These are phyloP conservation scores for Fraxinus baroniana DNA, from an alignment of 305 asterid species.

Conservation along the genomic window DNA sequence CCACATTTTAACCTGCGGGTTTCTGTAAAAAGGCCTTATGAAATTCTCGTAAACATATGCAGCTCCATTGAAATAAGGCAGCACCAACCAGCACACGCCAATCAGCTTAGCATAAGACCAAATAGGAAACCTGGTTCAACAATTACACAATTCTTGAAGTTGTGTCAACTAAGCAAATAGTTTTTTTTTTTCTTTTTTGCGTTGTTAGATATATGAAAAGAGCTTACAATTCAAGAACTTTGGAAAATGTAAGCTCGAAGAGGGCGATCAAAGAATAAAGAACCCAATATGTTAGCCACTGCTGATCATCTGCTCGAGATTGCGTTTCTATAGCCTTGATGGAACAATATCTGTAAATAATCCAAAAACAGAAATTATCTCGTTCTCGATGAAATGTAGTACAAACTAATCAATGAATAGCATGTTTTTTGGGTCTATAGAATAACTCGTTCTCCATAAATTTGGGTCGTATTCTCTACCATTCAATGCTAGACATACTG, in stretches of 20 bases:
- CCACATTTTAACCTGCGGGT: conserved; percentile 70
- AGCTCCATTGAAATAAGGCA: conserved; percentile 82
- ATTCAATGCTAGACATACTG: background rate
- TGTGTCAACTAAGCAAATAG: background rate
- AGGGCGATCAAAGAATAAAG: conserved; percentile 73
- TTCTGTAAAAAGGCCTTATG: conserved; percentile 68
- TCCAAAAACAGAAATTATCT: background rate
- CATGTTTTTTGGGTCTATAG: background rate
- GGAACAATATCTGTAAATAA: conserved; percentile 58
- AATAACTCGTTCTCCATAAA: background rate
- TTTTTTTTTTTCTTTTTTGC: background rate
- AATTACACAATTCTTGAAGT: background rate
- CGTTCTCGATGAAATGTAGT: background rate
- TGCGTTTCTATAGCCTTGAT: conserved; percentile 77
- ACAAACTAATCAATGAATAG: background rate
- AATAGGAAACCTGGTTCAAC: conserved; percentile 59
- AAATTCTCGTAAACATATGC: conserved; percentile 66
- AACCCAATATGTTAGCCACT: conserved; percentile 93
- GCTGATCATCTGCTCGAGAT: conserved; percentile 61
- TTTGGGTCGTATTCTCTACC: background rate
- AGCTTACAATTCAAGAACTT: conserved; percentile 63
- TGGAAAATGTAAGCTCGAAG: conserved; percentile 78
- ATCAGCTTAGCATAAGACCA: conserved; percentile 73
- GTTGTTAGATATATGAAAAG: background rate
- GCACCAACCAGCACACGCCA: conserved; percentile 74